Conservation (phyloP, 2,329 filamentous ascomycete genomes). For the Colletotrichum ledebouriae region DNA sequence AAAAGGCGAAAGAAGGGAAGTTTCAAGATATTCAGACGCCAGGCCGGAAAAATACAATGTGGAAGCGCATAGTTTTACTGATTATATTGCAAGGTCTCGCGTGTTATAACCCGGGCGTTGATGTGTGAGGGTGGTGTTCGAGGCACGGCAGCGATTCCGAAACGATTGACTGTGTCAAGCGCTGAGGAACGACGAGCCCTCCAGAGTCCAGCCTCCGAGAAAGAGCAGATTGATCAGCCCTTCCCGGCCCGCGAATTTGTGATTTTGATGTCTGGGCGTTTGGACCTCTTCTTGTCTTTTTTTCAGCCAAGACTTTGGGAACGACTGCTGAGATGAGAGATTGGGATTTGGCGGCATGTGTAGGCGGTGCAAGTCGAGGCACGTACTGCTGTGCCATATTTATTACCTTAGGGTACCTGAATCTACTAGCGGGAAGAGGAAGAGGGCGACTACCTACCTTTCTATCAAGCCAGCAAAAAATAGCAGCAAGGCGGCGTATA, state of each 20-base stretch:
- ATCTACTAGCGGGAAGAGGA: background rate
- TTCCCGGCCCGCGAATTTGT: slow-evolving; percentile 1
- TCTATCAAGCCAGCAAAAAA: background rate
- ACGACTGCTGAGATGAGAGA: background rate
- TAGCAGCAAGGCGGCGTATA: background rate
- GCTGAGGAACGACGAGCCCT: slow-evolving; percentile 26
- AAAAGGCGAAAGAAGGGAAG: background rate
- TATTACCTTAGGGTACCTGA: no score
- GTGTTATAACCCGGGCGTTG: background rate
- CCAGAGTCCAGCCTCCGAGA: background rate
- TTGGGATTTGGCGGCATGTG: slow-evolving; percentile 2
- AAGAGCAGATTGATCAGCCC: background rate
- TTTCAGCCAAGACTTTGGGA: slow-evolving; percentile 7
- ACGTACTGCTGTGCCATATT: no score
- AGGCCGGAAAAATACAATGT: background rate
- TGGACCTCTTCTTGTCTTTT: background rate
- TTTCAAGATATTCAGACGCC: background rate
- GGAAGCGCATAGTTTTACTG: slow-evolving; percentile 18
- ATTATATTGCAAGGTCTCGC: slow-evolving; percentile 13
- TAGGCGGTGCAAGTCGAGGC: background rate
- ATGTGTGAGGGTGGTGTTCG: slow-evolving; percentile 16
- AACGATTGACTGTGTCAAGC: slow-evolving; percentile 39
- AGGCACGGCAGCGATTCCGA: slow-evolving; percentile 30
- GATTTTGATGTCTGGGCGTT: slow-evolving; percentile 29
- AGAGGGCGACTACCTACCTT: background rate